Evolutionary conservation across 495 filamentous ascomycete genomes (phyloP).

Genomic region (Aspergillus bertholletiae): DNA sequence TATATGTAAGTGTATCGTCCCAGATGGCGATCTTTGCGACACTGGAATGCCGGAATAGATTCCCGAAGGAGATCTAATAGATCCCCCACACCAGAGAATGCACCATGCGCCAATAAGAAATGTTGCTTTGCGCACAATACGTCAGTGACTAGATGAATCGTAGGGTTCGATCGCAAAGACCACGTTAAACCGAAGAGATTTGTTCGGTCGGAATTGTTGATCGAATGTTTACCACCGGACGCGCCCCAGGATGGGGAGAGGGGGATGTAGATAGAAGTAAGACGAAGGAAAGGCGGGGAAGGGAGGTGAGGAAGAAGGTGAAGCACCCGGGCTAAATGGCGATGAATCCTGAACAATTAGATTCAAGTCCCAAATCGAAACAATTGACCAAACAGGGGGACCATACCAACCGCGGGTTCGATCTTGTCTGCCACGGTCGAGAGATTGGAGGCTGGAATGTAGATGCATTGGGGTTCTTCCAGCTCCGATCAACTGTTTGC

Average conservation of each 20-base stretch:
- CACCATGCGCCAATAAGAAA: constrained; percentile 39
- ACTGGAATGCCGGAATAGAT: constrained; percentile 30
- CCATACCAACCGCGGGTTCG: not conserved
- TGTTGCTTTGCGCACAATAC: constrained; percentile 8
- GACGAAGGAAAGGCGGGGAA: not conserved
- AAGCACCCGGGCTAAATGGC: not conserved
- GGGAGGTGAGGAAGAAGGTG: not conserved
- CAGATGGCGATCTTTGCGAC: constrained; percentile 16
- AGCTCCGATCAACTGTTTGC: constrained; percentile 36
- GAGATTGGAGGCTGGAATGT: constrained; percentile 5
- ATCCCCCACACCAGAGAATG: constrained; percentile 47
- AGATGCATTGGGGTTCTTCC: not conserved
- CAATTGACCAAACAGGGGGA: not conserved
- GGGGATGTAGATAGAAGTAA: not conserved
- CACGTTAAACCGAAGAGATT: not conserved
- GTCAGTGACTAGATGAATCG: not conserved
- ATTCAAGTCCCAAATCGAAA: not conserved
- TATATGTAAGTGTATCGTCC: not conserved
- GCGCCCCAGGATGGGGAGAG: not conserved
- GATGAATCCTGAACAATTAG: not conserved
- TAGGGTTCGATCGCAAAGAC: not conserved
- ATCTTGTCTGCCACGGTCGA: constrained; percentile 2
- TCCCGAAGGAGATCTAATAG: constrained; percentile 45
- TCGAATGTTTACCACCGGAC: not conserved
- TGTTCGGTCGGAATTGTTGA: not conserved